phyloP scores from a whole-genome alignment of 371 early-diverging fungal species.

The Zychaea mexicana region DNA sequence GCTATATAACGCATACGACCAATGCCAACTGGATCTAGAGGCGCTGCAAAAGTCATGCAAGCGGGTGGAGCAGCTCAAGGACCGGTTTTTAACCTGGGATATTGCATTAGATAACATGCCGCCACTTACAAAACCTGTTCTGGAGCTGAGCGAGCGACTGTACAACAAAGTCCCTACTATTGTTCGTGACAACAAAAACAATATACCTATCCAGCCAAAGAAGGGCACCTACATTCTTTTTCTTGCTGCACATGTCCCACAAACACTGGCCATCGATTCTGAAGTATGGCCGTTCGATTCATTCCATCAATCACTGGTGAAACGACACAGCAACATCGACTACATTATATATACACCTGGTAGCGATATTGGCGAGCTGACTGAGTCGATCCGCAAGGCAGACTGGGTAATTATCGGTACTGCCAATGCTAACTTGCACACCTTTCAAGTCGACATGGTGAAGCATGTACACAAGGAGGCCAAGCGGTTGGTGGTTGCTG shows the following conservation, averaged over 20 bases:
- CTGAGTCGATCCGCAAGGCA: constrained; percentile 21
- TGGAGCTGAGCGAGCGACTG: constrained; percentile 26
- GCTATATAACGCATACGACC: constrained; percentile 17
- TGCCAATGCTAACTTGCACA: constrained; percentile 48
- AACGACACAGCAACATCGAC: constrained; percentile 31
- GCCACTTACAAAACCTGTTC: neutral
- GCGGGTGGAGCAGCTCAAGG: constrained; percentile 40
- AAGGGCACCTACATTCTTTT: constrained; percentile 28
- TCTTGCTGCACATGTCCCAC: constrained; percentile 46
- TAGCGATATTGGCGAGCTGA: constrained; percentile 13
- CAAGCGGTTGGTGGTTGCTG: constrained; percentile 29
- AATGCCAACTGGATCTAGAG: constrained; percentile 7
- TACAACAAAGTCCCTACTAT: constrained; percentile 43
- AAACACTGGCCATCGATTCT: constrained; percentile 49
- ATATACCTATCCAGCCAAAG: constrained; percentile 29
- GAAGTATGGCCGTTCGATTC: constrained; percentile 48
- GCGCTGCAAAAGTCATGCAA: constrained; percentile 21
- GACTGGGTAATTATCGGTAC: constrained; percentile 44
- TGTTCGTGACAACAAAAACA: constrained; percentile 26
- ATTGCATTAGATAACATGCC: constrained; percentile 15
- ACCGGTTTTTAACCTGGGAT: constrained; percentile 37
- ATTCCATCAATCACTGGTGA: constrained; percentile 25
- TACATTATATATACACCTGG: constrained; percentile 31
- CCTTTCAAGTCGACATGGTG: constrained; percentile 43
- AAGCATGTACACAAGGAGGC: constrained; percentile 22